Percentiles rank a stretch among this genome's conserved stretches.
These are phyloP conservation scores for Pelargonium fulgidum DNA, from an alignment of 441 rosid species.

Conservation along the genomic window DNA sequence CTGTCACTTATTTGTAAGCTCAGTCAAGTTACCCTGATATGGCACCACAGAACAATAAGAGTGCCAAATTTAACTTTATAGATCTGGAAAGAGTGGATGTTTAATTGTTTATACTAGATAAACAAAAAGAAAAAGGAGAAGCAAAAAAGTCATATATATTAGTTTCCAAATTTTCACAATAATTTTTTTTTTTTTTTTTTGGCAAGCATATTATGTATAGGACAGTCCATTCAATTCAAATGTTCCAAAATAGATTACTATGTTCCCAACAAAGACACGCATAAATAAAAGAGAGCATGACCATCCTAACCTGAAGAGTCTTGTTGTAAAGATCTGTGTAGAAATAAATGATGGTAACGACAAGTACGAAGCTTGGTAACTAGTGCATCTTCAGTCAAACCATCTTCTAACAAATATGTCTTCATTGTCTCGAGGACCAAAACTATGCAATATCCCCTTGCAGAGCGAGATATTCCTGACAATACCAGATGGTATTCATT, in stretches of 20 bases:
- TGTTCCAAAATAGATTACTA: not conserved
- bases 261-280: not conserved
- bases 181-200: not conserved
- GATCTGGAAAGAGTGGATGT: constrained; percentile 1
- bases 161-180: no score
- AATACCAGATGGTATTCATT: constrained; percentile 11
- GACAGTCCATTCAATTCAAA: not conserved
- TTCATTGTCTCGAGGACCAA: constrained; percentile 91
- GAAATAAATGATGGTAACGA: constrained; percentile 79
- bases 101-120: not conserved
- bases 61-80: constrained; percentile 1
- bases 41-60: not conserved
- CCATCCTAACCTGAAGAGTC: constrained; percentile 68
- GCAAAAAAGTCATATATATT: no score
- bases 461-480: constrained; percentile 84
- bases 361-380: constrained; percentile 88
- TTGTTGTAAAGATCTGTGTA: constrained; percentile 69
- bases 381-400: constrained; percentile 92
- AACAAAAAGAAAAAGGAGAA: not conserved
- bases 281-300: not conserved
- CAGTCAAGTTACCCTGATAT: not conserved
- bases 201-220: not conserved
- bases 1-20: no score
- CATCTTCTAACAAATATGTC: constrained; percentile 83
- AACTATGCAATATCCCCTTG: constrained; percentile 80